phyloP scores from a whole-genome alignment of 2,329 filamentous ascomycete species.

The Byssothecium circinans region DNA sequence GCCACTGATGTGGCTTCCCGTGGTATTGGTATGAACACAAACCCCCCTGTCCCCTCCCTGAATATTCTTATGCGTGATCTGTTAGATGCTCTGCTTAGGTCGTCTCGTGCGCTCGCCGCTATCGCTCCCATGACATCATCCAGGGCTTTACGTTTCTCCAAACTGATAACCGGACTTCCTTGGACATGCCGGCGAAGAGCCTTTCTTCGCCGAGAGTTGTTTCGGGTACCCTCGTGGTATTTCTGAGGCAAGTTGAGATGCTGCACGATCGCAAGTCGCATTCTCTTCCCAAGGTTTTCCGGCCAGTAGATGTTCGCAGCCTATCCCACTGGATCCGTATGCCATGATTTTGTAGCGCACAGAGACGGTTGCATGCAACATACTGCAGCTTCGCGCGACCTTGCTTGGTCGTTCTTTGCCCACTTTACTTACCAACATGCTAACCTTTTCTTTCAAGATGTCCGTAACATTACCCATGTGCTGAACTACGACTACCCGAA shows the following conservation, averaged over 20 bases:
- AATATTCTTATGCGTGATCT: conserved; percentile 60
- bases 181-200: conserved; percentile 73
- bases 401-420: conserved; percentile 56
- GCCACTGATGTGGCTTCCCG: conserved; percentile 99
- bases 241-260: conserved; percentile 74
- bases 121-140: conserved; percentile 88
- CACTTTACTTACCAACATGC: conserved; percentile 56
- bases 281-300: conserved; percentile 68
- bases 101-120: conserved; percentile 72
- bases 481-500: conserved; percentile 99
- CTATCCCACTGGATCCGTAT: conserved; percentile 49
- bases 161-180: conserved; percentile 80
- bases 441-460: conserved; percentile 91
- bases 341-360: conserved; percentile 52
- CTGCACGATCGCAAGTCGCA: conserved; percentile 76
- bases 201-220: conserved; percentile 71
- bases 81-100: conserved; percentile 84
- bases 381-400: conserved; percentile 61
- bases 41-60: conserved; percentile 50
- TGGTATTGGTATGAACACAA: conserved; percentile 98
- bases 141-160: conserved; percentile 82
- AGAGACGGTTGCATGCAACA: conserved; percentile 60
- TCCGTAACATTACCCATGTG: conserved; percentile 99
- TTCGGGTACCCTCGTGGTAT: conserved; percentile 68
- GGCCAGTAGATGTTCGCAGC: conserved; percentile 62